phyloP scores from a whole-genome alignment of 1,284 basidiomycete genomes.

The Puccinia horiana region DNA sequence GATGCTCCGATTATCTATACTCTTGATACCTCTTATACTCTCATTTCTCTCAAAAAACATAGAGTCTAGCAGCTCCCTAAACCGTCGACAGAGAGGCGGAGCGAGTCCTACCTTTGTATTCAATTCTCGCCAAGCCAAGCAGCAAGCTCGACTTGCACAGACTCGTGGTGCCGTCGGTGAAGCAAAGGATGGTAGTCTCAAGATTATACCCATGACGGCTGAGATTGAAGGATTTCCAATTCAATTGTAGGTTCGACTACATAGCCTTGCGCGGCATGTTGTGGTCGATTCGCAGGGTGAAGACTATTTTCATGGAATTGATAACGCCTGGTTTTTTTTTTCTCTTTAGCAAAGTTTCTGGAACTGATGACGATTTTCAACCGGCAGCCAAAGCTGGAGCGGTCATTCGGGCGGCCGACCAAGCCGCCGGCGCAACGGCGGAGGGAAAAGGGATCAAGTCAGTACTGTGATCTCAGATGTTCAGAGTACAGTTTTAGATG shows the following conservation, averaged over 20 bases:
- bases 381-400: conserved; percentile 14
- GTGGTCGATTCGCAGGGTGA: not conserved
- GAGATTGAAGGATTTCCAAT: conserved; percentile 37
- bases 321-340: not conserved
- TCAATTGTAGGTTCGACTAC: conserved; percentile 36
- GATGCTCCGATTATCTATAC: not conserved
- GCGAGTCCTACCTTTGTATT: conserved; percentile 30
- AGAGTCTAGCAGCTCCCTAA: not conserved
- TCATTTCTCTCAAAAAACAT: not conserved
- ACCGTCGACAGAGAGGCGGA: conserved; percentile 39
- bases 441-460: conserved; percentile 45
- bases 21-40: not conserved
- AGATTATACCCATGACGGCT: conserved; percentile 44
- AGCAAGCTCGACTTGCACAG: conserved; percentile 35
- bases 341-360: conserved; percentile 32
- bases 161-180: conserved; percentile 16
- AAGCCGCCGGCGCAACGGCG: not conserved
- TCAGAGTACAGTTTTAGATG: not conserved
- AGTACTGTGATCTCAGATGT: not conserved
- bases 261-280: not conserved
- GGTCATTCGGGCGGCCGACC: not conserved
- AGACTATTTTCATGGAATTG: not conserved
- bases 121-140: conserved; percentile 1
- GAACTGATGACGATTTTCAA: not conserved
- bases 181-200: conserved; percentile 16